A percentile compares a stretch with the other conserved stretches of the same genome.
These are phyloP conservation scores for Pleurotus tuber-regium DNA, from an alignment of 768 basidiomycete species.

Conservation along the genomic window DNA sequence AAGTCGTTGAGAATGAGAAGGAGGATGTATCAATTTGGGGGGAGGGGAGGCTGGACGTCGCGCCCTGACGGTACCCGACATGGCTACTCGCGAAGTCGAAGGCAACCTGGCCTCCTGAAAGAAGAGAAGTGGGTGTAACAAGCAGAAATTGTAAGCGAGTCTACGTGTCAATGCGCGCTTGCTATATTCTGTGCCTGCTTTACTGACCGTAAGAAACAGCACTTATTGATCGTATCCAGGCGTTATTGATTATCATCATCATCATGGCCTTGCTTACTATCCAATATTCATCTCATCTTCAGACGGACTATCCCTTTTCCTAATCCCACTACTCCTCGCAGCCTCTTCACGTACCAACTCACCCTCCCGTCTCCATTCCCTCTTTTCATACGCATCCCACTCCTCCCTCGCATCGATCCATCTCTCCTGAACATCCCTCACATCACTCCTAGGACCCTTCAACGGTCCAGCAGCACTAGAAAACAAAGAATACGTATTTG, in stretches of 20 bases:
- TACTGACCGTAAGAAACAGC: no score
- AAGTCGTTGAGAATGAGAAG: slow-evolving; percentile 62
- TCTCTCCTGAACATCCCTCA: slow-evolving; percentile 85
- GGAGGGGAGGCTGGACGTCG: slow-evolving; percentile 72
- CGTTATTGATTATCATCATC: no score
- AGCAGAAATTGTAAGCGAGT: no score
- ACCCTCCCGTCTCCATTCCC: slow-evolving; percentile 75
- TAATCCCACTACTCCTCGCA: not conserved
- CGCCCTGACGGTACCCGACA: slow-evolving; percentile 58
- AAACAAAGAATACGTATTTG: slow-evolving; percentile 69
- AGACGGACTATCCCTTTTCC: no score
- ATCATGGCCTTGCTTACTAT: no score
- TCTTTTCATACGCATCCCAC: slow-evolving; percentile 80
- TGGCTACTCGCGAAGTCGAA: slow-evolving; percentile 11
- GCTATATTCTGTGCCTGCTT: no score
- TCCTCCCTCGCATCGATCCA: slow-evolving; percentile 87
- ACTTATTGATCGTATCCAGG: no score
- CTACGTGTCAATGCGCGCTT: slow-evolving; percentile 10
- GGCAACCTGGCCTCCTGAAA: slow-evolving; percentile 9
- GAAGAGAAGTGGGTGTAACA: not conserved
- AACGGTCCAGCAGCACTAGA: slow-evolving; percentile 59
- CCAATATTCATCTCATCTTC: no score
- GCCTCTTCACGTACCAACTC: slow-evolving; percentile 44
- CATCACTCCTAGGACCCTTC: slow-evolving; percentile 45
- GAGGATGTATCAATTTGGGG: slow-evolving; percentile 36